Evolutionary conservation across 805 yeast species (phyloP).

Genomic region (Wickerhamiella nectarea): DNA sequence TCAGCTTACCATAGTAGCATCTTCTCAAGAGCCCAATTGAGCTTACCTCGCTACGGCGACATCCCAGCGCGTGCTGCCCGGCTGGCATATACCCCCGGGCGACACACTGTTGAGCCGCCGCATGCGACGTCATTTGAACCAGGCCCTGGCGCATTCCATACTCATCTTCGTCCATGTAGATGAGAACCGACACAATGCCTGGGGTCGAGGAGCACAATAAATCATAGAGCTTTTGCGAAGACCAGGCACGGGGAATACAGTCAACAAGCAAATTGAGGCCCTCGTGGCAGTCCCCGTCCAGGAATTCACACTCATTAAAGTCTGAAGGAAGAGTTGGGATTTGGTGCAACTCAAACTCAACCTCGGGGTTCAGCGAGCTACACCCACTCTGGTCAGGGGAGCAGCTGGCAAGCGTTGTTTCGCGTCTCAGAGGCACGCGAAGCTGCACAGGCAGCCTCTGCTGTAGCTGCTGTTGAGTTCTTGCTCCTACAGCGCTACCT

Average conservation of each 20-base stretch:
- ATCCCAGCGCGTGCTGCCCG: not conserved
- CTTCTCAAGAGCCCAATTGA: conserved; percentile 3
- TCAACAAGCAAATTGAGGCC: conserved; percentile 2
- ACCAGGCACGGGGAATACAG: not conserved
- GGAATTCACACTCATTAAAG: not conserved
- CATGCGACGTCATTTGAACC: not conserved
- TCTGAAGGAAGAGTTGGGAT: not conserved
- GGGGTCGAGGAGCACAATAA: not conserved
- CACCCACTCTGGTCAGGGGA: too few relatives aligned
- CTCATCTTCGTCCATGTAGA: conserved; percentile 4
- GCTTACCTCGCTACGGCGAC: conserved; percentile 5
- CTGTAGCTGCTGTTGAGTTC: too few relatives aligned
- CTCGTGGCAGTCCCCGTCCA: not conserved
- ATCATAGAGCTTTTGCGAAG: not conserved
- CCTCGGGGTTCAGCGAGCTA: too few relatives aligned
- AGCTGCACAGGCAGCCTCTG: too few relatives aligned
- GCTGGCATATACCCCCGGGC: not conserved
- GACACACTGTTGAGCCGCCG: not conserved
- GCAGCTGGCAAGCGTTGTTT: too few relatives aligned
- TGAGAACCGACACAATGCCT: not conserved
- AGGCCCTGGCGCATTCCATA: conserved; percentile 6
- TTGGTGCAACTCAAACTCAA: not conserved
- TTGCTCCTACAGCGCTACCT: too few relatives aligned
- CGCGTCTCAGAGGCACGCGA: too few relatives aligned
- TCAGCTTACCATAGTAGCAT: conserved; percentile 2